phyloP scores from a whole-genome alignment of 768 basidiomycete species.

The Dendrothele bispora region DNA sequence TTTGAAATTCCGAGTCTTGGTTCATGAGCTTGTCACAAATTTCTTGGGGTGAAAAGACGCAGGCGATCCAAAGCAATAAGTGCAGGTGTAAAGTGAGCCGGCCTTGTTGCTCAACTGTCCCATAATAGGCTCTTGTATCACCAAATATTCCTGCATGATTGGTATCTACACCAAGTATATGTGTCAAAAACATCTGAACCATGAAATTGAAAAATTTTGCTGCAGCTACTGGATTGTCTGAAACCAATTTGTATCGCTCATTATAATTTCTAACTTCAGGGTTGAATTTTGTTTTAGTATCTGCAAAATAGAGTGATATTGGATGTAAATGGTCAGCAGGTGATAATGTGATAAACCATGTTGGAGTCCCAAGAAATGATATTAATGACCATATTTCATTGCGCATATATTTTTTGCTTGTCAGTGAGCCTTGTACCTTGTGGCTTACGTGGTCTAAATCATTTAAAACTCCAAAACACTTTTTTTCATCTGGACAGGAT shows the following conservation, averaged over 20 bases:
- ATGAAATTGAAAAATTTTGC: conserved; percentile 19
- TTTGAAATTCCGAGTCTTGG: conserved; percentile 21
- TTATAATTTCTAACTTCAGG: neutral
- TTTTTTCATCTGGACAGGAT: neutral
- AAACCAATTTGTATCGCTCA: neutral
- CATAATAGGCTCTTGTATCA: conserved; percentile 17
- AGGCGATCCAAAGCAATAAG: conserved; percentile 33
- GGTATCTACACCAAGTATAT: conserved; percentile 6
- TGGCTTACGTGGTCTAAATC: neutral
- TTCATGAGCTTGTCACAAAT: conserved; percentile 27
- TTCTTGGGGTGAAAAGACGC: conserved; percentile 28
- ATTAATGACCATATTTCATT: conserved; percentile 19
- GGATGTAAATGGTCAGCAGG: conserved; percentile 18
- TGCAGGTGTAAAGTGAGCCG: conserved; percentile 33
- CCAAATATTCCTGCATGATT: conserved; percentile 16
- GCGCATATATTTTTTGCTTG: conserved; percentile 9
- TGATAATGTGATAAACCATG: conserved; percentile 21
- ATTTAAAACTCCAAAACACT: neutral
- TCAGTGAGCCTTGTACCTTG: conserved; percentile 13
- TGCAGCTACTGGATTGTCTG: conserved; percentile 15
- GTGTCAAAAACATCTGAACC: conserved; percentile 13
- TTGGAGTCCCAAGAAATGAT: conserved; percentile 9
- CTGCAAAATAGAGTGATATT: conserved; percentile 13
- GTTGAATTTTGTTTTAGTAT: conserved; percentile 4
- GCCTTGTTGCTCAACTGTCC: conserved; percentile 23